Percentiles rank a stretch among this genome's conserved stretches.
These are phyloP conservation scores for Penicillium sp. DNA, from an alignment of 2,329 filamentous ascomycete genomes.

Conservation along the genomic window DNA sequence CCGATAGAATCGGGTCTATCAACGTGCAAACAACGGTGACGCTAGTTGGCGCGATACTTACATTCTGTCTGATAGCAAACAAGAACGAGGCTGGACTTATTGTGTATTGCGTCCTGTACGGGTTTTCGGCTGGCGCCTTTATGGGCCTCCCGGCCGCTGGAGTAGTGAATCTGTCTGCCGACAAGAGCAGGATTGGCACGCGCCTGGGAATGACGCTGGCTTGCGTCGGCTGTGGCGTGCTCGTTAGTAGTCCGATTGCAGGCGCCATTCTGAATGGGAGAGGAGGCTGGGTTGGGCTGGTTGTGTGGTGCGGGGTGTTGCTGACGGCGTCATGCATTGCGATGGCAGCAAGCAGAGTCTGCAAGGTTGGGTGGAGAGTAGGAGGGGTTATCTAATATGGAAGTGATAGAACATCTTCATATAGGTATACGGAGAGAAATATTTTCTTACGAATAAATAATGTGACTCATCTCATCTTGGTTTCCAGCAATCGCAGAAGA, in stretches of 20 bases:
- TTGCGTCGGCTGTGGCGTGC: neutral
- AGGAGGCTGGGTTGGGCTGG: neutral
- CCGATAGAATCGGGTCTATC: conserved; percentile 2
- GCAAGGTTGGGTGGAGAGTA: conserved; percentile 4
- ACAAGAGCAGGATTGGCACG: conserved; percentile 4
- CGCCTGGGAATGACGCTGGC: conserved; percentile 1
- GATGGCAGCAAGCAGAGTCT: conserved; percentile 1
- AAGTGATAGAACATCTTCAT: too few species aligned
- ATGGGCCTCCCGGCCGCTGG: neutral
- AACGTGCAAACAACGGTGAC: neutral
- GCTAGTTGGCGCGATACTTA: conserved; percentile 1
- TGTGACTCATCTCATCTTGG: too few species aligned
- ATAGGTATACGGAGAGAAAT: too few species aligned
- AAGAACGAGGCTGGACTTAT: neutral
- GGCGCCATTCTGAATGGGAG: conserved; percentile 3
- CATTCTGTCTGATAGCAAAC: conserved; percentile 5
- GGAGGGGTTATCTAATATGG: too few species aligned
- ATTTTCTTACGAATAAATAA: too few species aligned
- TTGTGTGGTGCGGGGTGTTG: neutral
- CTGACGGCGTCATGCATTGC: neutral
- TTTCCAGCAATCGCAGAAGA: too few species aligned
- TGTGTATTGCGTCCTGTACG: conserved; percentile 3
- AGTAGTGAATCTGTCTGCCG: neutral
- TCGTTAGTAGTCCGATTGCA: conserved; percentile 6
- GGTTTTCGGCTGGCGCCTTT: conserved; percentile 4